Evolutionary conservation across 2,329 filamentous ascomycete species (phyloP), one percentile per base, ranked within the genome.

Genomic region (Apiospora marii): DNA sequence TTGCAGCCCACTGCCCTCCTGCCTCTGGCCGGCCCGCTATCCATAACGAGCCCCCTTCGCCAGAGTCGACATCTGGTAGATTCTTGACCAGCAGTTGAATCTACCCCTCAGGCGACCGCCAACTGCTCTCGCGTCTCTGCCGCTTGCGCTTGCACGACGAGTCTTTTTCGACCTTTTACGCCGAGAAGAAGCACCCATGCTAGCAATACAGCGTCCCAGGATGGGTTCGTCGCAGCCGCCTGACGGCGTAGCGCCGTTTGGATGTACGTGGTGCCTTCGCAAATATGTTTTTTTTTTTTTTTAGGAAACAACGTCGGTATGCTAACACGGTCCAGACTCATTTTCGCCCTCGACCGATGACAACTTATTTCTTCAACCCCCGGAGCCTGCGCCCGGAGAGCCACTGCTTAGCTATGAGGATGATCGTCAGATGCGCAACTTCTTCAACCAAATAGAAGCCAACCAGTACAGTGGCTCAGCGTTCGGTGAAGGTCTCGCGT

Each of bases 391-490:
- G 13, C 88, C 88, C 3, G 92, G 91, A n/a, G 87, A 87, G 49
- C 89, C 91, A 24, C 85, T 94, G 53, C 86, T 94, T 74, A 88
- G 90, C 75, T 89, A 91, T 76, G 88, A 85, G 73, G 90, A 92
- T 78, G 88, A 84, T 70, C 89, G 87, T 76, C 83, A 88, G 73
- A 84, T 94, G 24, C 86, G 87, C 73, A 84, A 80, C 74, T 91
- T 91, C 77, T 89, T 92, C 78, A 85, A 88, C 71, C 84, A 85
- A 71, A 84, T 91, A 72, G 85, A 83, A 69, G 84, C 87, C 7
- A 84, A 88, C 74, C 83, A 87, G 46, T 88, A 86, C 77, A 84
- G 84, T 72, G 83, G 83, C 73, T 82, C 84, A 46, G 86, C 86
- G 7, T 89, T 87, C 74, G 86, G 86, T 64, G 87, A 89, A 76